Conservation (phyloP, 176 grass and related monocot species). For the Thinopyrum elongatum region DNA sequence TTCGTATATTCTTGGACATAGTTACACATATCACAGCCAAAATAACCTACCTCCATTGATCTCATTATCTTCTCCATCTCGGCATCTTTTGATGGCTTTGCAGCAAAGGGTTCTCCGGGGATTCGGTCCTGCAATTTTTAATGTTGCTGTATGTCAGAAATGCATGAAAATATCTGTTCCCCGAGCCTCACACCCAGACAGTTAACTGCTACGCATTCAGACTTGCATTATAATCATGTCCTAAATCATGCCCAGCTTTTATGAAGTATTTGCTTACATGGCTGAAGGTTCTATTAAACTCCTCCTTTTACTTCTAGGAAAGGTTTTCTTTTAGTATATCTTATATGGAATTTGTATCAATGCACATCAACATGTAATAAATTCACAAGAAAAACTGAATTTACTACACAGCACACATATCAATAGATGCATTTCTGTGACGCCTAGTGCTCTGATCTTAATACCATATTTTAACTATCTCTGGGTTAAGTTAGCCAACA, state of each 20-base stretch:
- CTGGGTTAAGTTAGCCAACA: not conserved
- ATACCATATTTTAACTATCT: not conserved
- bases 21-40: conserved; percentile 2
- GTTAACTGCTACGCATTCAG: not conserved
- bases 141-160: not conserved
- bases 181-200: not conserved
- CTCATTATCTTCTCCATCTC: conserved; percentile 91
- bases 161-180: not conserved
- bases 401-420: not conserved
- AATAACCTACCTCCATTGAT: conserved; percentile 71
- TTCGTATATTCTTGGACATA: not conserved
- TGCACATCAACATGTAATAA: not conserved
- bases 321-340: not conserved
- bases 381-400: not conserved
- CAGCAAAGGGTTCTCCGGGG: conserved; percentile 75
- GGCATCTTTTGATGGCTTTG: conserved; percentile 88
- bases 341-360: not conserved
- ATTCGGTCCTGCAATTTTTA: conserved; percentile 48
- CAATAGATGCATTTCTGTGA: not conserved
- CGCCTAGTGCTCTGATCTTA: not conserved
- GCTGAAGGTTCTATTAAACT: too few species aligned
- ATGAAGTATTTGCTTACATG: too few species aligned
- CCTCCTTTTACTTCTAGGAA: not conserved
- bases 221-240: not conserved
- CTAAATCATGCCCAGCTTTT: not conserved